phyloP scores from a whole-genome alignment of 2,329 filamentous ascomycete species.

The Neurospora sp. region DNA sequence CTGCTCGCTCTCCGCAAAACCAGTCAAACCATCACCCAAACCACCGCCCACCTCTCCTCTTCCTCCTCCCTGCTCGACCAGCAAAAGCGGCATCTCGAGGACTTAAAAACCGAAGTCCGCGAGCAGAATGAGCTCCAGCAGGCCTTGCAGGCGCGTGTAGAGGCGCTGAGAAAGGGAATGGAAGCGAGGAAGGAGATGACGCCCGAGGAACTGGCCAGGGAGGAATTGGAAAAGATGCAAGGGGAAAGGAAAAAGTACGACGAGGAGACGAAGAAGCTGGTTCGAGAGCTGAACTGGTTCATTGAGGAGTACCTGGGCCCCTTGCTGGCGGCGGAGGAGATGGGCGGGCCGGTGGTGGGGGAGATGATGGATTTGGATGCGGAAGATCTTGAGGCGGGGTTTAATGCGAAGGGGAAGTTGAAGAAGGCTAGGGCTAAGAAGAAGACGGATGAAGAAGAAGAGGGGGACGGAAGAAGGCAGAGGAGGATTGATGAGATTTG shows the following conservation, averaged over 20 bases:
- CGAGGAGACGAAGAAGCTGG: constrained; percentile 46
- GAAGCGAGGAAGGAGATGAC: constrained; percentile 47
- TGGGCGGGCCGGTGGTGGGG: constrained; percentile 74
- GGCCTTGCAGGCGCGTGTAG: constrained; percentile 47
- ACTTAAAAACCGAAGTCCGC: constrained; percentile 38
- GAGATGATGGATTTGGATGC: constrained; percentile 56
- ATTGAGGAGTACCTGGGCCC: constrained; percentile 60
- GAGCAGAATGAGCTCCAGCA: constrained; percentile 47
- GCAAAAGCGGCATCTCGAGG: constrained; percentile 37
- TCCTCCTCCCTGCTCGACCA: constrained; percentile 33
- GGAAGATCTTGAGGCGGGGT: constrained; percentile 49
- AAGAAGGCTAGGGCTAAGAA: constrained; percentile 33
- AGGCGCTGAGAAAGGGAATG: constrained; percentile 47
- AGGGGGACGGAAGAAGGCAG: constrained; percentile 37
- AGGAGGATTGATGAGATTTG: constrained; percentile 56
- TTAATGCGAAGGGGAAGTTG: constrained; percentile 48
- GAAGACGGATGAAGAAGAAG: constrained; percentile 24
- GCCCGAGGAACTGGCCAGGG: constrained; percentile 50
- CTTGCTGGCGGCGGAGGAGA: constrained; percentile 74
- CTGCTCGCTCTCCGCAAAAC: constrained; percentile 57
- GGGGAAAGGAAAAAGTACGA: not conserved
- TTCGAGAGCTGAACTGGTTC: constrained; percentile 58
- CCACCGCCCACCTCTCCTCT: constrained; percentile 45
- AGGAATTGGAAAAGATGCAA: constrained; percentile 37
- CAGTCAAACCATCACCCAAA: constrained; percentile 31